Conservation (phyloP, 164 flowering plant species). For the Vitis riparia region DNA sequence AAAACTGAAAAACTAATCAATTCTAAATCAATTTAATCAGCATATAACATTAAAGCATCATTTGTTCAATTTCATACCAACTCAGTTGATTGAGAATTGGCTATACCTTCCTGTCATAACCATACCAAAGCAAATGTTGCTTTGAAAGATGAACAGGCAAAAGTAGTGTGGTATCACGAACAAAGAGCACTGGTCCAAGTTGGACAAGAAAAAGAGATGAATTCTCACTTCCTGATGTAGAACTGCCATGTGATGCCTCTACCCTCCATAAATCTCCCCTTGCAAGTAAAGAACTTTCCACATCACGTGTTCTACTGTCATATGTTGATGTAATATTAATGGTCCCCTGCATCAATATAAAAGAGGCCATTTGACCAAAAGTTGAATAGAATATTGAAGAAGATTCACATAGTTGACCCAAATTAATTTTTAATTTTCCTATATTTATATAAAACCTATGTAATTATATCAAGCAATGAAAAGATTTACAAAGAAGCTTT, state of each 20-base stretch:
- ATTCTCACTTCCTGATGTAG: slow-evolving; percentile 69
- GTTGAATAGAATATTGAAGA: not conserved
- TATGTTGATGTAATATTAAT: slow-evolving; percentile 74
- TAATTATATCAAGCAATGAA: no score
- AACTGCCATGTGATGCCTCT: slow-evolving; percentile 85
- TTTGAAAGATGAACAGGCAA: slow-evolving; percentile 92
- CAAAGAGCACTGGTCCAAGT: slow-evolving; percentile 91
- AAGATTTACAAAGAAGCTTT: no score
- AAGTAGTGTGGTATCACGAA: slow-evolving; percentile 92
- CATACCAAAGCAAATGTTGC: slow-evolving; percentile 99
- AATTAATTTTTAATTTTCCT: no score
- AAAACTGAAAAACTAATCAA: no score
- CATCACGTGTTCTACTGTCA: slow-evolving; percentile 73
- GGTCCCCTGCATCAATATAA: slow-evolving; percentile 54
- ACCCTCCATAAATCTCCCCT: slow-evolving; percentile 97
- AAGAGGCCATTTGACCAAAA: not conserved
- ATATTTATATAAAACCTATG: no score
- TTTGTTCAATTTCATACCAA: not conserved
- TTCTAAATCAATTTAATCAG: no score
- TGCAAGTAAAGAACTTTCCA: slow-evolving; percentile 82
- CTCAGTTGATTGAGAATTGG: not conserved
- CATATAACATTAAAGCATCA: not conserved
- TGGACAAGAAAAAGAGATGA: slow-evolving; percentile 87
- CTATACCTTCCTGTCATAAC: slow-evolving; percentile 92
- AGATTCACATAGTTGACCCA: no score